Base-by-base conservation (phyloP, 306 rosid genomes). In the Hippophae rhamnoides region DNA sequence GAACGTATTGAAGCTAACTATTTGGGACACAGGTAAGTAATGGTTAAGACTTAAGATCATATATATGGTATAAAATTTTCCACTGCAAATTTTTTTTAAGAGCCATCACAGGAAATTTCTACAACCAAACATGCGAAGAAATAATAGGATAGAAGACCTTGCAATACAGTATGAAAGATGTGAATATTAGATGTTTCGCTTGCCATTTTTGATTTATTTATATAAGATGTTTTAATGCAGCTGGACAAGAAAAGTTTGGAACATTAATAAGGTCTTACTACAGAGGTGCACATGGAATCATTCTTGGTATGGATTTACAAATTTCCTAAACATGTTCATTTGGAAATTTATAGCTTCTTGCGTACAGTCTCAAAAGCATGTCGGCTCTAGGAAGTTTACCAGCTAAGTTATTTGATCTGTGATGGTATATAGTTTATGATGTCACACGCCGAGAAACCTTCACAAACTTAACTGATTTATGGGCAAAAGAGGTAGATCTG, bases 191-290 rank as follows among this genome's bases (percentile, higher is more conserved):
- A 49, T 1, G 13, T 10, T 5, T 49, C 38, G 5, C 38, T 31
- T 41, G 41, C 42, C 38, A 8, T 26, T 8, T 31, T 50, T 44
- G 14, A 9, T 9, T 14, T 6, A 11, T 13, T 13, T 23, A 18
- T 38, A 8, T 14, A 58, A 46, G 27, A 40, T 45, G 5, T 73
- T 56, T 54, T 41, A 42, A 57, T 67, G 72, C 88, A 92, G 99
- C 99, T 57, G 99, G 96, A 64, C 99, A 92, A 64, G 99, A 92
- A 84, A 85, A 95, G 81, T 92, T 92, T 41, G 95, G 99, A 74
- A 88, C 90, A 5, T 81, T 92, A 13, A 88, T 81, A 67, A 79
- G 93, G 62, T 92, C 99, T 25, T 92, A 85, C 70, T 92, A 92
- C 77, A 79, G 99, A 85, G 96, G 96, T 12, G 90, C 99, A 51